Evolutionary conservation across 306 rosid species (phyloP).

Genomic region (Vigna hirtella): DNA sequence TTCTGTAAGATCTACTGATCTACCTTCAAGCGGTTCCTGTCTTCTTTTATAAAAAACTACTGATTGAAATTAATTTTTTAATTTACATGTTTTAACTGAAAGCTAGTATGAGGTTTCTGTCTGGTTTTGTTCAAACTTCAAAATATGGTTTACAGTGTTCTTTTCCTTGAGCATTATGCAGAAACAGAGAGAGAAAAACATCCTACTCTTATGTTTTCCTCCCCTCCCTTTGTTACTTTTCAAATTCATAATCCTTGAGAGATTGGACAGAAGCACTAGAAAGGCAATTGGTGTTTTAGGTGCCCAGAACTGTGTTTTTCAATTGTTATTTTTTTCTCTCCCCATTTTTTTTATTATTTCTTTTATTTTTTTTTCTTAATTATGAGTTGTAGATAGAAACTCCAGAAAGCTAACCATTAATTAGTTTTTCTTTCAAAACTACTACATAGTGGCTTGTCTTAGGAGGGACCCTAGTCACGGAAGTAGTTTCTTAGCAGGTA

Average conservation of each 20-base stretch:
- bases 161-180: slow-evolving; percentile 25
- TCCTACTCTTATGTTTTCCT: not conserved
- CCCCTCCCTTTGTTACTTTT: not conserved
- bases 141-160: slow-evolving; percentile 2
- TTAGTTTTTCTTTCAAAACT: slow-evolving; percentile 5
- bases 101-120: slow-evolving; percentile 18
- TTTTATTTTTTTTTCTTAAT: not conserved
- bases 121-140: slow-evolving; percentile 32
- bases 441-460: slow-evolving; percentile 13
- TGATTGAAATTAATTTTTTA: slow-evolving; percentile 17
- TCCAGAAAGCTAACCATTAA: not conserved
- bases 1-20: slow-evolving; percentile 67
- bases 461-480: not conserved
- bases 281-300: not conserved
- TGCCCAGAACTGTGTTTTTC: slow-evolving; percentile 16
- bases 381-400: slow-evolving; percentile 12
- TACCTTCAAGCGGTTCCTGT: slow-evolving; percentile 40
- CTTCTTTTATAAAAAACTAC: slow-evolving; percentile 3
- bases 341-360: not conserved
- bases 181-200: slow-evolving; percentile 3
- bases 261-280: slow-evolving; percentile 20
- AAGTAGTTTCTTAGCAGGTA: slow-evolving; percentile 26
- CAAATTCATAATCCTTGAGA: slow-evolving; percentile 9
- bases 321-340: not conserved
- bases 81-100: slow-evolving; percentile 10